Percentiles rank a stretch among this genome's conserved stretches.
phyloP scores from a whole-genome alignment of 2,329 filamentous ascomycete genomes.

The Aspergillus thermomutatus region DNA sequence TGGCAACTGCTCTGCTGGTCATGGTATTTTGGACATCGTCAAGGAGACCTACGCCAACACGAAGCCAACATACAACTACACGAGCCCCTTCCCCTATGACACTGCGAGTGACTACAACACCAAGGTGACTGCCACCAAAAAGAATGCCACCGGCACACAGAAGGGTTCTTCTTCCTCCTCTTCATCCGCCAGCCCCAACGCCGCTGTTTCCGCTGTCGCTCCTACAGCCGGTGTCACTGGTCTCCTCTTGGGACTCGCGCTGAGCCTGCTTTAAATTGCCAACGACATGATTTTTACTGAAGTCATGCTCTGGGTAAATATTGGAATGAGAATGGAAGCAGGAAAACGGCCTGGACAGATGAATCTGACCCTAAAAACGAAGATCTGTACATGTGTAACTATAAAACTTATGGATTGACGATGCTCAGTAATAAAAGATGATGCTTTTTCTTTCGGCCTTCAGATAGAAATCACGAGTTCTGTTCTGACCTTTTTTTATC shows the following conservation, averaged over 20 bases:
- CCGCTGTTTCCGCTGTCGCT: conserved; percentile 8
- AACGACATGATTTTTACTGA: neutral
- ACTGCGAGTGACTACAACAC: conserved; percentile 23
- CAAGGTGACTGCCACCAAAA: conserved; percentile 27
- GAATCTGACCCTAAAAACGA: neutral
- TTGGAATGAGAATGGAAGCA: neutral
- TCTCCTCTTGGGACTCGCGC: conserved; percentile 12
- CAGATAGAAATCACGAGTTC: neutral
- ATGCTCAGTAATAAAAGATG: neutral
- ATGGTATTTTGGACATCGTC: conserved; percentile 33
- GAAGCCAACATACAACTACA: conserved; percentile 33
- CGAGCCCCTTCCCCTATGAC: conserved; percentile 32
- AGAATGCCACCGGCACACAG: conserved; percentile 6
- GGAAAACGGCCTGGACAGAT: neutral
- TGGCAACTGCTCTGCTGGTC: conserved; percentile 31
- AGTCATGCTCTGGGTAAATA: neutral
- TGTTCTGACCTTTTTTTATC: neutral
- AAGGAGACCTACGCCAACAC: conserved; percentile 29
- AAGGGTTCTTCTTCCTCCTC: conserved; percentile 11
- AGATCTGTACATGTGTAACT: neutral
- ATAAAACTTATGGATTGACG: neutral
- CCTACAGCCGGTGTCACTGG: conserved; percentile 12
- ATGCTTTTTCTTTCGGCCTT: neutral
- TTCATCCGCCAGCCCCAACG: conserved; percentile 8
- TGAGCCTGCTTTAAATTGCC: conserved; percentile 13